phyloP scores from a whole-genome alignment of 495 filamentous ascomycete species.

The Recurvomyces mirabilis region DNA sequence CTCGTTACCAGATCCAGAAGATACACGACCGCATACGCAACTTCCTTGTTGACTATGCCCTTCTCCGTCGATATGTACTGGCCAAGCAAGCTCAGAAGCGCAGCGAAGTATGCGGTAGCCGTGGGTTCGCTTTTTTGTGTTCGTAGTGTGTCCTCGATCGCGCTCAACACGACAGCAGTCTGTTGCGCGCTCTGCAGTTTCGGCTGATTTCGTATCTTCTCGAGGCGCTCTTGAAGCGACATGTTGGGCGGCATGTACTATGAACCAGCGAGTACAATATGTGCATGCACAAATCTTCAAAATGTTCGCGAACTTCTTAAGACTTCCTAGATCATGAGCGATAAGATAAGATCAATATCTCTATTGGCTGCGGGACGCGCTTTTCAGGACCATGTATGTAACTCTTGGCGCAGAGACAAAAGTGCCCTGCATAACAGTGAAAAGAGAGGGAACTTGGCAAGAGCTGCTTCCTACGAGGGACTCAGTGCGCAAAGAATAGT shows the following conservation, averaged over 20 bases:
- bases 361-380: too few species aligned
- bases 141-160: conserved; percentile 82
- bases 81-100: conserved; percentile 76
- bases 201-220: conserved; percentile 81
- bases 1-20: conserved; percentile 83
- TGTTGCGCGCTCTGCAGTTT: conserved; percentile 93
- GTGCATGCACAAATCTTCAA: neutral
- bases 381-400: too few species aligned
- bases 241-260: conserved; percentile 29
- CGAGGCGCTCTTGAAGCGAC: conserved; percentile 80
- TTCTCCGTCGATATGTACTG: conserved; percentile 54
- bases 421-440: too few species aligned
- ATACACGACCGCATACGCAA: conserved; percentile 83
- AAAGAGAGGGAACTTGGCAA: too few species aligned
- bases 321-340: neutral
- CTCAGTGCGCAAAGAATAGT: too few species aligned
- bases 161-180: conserved; percentile 78
- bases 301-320: neutral
- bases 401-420: too few species aligned
- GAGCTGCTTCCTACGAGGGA: too few species aligned
- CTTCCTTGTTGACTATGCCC: conserved; percentile 65
- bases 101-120: conserved; percentile 89
- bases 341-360: conserved; percentile 4
- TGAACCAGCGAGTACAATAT: neutral
- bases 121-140: conserved; percentile 73